Evolutionary conservation across 2,329 filamentous ascomycete species (phyloP).

Genomic region (Pyrenochaeta sp.): DNA sequence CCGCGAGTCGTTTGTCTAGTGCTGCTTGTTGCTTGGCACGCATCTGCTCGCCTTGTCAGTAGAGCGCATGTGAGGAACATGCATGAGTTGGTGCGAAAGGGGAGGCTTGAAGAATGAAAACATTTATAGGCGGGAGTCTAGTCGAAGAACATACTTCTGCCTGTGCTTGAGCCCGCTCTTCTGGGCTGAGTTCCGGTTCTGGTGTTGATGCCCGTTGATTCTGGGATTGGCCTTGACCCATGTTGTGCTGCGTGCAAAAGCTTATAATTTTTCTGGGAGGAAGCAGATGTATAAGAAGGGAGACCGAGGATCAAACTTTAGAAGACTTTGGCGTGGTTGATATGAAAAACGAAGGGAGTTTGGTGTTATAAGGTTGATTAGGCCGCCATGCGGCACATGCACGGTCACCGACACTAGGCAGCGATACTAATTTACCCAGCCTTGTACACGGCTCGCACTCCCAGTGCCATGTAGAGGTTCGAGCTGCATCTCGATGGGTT

Average conservation of each 20-base stretch:
- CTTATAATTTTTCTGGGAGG: not conserved
- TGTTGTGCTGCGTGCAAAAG: slow-evolving; percentile 11
- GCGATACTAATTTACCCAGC: slow-evolving; percentile 5
- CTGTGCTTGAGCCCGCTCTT: slow-evolving; percentile 29
- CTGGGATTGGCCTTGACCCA: slow-evolving; percentile 38
- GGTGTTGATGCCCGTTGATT: slow-evolving; percentile 16
- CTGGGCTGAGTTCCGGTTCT: slow-evolving; percentile 30
- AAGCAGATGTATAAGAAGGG: not conserved
- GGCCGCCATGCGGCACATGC: slow-evolving; percentile 5
- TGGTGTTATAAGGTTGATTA: not conserved
- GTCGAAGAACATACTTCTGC: slow-evolving; percentile 38
- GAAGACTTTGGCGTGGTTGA: not conserved
- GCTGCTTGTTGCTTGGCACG: slow-evolving; percentile 41
- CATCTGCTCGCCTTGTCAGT: slow-evolving; percentile 28
- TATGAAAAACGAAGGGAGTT: not conserved
- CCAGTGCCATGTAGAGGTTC: no score
- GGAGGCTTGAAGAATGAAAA: no score
- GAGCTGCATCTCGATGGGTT: no score
- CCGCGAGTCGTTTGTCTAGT: slow-evolving; percentile 34
- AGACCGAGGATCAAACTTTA: not conserved
- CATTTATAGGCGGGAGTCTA: no score
- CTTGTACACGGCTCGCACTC: no score
- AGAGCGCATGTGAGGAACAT: not conserved
- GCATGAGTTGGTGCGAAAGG: not conserved
- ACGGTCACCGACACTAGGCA: slow-evolving; percentile 6